Conservation (phyloP, 306 rosid genomes). For the Fagus crenata region DNA sequence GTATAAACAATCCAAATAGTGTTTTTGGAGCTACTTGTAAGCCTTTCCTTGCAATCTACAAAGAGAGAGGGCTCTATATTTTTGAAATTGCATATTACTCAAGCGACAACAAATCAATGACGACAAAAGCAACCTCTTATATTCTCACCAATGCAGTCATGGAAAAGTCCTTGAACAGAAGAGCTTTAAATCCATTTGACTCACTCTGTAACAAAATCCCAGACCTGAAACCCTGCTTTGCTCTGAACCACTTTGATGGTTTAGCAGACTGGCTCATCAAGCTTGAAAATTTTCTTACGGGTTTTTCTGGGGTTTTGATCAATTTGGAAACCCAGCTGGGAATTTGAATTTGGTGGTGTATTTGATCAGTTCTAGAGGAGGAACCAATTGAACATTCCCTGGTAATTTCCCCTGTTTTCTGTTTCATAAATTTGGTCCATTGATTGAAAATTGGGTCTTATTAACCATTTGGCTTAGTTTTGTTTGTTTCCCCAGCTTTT, state of each 20-base stretch:
- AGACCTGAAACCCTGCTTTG: constrained; percentile 11
- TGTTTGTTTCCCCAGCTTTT: too few species aligned
- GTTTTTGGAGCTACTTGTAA: constrained; percentile 35
- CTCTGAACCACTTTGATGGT: constrained; percentile 27
- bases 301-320: not conserved
- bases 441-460: too few species aligned
- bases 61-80: constrained; percentile 12
- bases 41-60: constrained; percentile 23
- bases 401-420: constrained; percentile 20
- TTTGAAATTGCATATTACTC: constrained; percentile 42
- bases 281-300: not conserved
- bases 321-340: not conserved
- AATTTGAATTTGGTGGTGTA: not conserved
- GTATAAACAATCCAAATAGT: constrained; percentile 27
- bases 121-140: constrained; percentile 39
- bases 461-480: too few species aligned
- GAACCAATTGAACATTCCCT: not conserved
- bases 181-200: constrained; percentile 2
- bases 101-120: constrained; percentile 28
- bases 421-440: not conserved
- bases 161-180: constrained; percentile 10
- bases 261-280: not conserved
- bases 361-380: constrained; percentile 5
- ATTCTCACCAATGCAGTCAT: constrained; percentile 21
- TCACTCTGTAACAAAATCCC: constrained; percentile 22